These are phyloP conservation scores for Leccinum subspadiceum DNA, from an alignment of 1,284 basidiomycete species.

Conservation along the genomic window DNA sequence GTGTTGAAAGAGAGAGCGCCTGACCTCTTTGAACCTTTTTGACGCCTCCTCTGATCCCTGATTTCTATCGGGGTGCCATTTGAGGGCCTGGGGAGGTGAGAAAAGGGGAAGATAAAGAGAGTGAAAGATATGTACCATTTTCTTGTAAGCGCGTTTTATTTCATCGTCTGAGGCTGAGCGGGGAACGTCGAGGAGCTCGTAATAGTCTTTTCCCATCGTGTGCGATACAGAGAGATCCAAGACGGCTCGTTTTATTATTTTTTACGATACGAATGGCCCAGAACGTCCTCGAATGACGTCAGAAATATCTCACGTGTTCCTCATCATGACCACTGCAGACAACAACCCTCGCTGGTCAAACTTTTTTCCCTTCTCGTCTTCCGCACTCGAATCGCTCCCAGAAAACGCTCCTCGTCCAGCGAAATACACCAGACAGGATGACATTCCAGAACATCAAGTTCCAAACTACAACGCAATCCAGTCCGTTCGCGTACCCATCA, in stretches of 20 bases:
- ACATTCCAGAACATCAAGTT: slow-evolving; percentile 54
- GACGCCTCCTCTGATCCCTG: slow-evolving; percentile 79
- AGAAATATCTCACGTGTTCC: slow-evolving; percentile 9
- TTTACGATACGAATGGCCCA: slow-evolving; percentile 15
- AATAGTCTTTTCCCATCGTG: slow-evolving; percentile 74
- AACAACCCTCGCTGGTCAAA: slow-evolving; percentile 46
- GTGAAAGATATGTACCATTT: slow-evolving; percentile 50
- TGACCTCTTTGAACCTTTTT: slow-evolving; percentile 90
- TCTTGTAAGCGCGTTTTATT: slow-evolving; percentile 85
- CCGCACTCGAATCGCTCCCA: slow-evolving; percentile 67
- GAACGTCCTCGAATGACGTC: slow-evolving; percentile 33
- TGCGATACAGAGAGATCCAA: background rate
- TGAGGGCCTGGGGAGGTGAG: slow-evolving; percentile 66
- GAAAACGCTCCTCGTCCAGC: slow-evolving; percentile 49
- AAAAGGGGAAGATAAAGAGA: slow-evolving; percentile 25
- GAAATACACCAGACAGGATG: slow-evolving; percentile 67
- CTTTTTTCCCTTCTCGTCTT: slow-evolving; percentile 68
- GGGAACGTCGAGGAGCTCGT: slow-evolving; percentile 74
- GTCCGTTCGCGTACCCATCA: slow-evolving; percentile 74
- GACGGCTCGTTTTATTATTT: too few species aligned
- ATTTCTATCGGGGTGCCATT: slow-evolving; percentile 94
- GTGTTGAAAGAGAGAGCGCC: slow-evolving; percentile 12
- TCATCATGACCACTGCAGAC: background rate
- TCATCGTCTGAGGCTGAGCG: slow-evolving; percentile 79
- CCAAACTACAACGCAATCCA: slow-evolving; percentile 70